A percentile compares a stretch with the other conserved stretches of the same genome.
These are phyloP conservation scores for Leccinum obscurum DNA, from an alignment of 768 basidiomycete genomes.

Conservation along the genomic window DNA sequence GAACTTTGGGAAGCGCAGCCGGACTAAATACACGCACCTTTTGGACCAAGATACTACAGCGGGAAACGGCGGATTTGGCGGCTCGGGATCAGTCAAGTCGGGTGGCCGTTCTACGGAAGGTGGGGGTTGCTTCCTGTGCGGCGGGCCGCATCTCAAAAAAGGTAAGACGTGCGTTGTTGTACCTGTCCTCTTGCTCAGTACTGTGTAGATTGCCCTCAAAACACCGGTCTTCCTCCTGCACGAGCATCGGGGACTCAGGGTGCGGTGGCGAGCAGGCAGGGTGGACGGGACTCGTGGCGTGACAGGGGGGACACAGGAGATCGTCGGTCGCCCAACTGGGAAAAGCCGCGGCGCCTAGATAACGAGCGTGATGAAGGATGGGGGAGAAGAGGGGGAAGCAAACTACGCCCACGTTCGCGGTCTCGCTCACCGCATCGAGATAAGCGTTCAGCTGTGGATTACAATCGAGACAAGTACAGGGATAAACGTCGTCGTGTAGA, in stretches of 20 bases:
- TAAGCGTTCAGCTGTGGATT: conserved; percentile 26
- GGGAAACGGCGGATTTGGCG: conserved; percentile 64
- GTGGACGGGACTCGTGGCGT: conserved; percentile 39
- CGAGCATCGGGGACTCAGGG: conserved; percentile 38
- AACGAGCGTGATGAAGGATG: conserved; percentile 23
- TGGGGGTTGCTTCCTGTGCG: conserved; percentile 89
- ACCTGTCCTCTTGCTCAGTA: conserved; percentile 8
- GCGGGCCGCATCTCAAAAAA: conserved; percentile 91
- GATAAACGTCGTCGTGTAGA: conserved; percentile 62
- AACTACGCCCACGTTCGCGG: conserved; percentile 30
- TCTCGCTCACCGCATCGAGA: conserved; percentile 36
- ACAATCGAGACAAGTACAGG: conserved; percentile 36
- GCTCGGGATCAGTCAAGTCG: conserved; percentile 49
- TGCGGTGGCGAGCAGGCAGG: conserved; percentile 34
- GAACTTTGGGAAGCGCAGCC: conserved; percentile 90
- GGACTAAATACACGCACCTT: conserved; percentile 95
- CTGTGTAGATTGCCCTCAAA: conserved; percentile 51
- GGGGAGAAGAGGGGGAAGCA: conserved; percentile 20
- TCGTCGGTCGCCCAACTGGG: conserved; percentile 27
- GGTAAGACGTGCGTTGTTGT: conserved; percentile 43
- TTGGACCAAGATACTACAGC: conserved; percentile 90
- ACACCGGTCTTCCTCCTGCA: conserved; percentile 39
- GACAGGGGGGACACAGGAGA: conserved; percentile 27
- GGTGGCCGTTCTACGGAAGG: conserved; percentile 56
- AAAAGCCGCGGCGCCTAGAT: conserved; percentile 26